A percentile compares a stretch with the other conserved stretches of the same genome.
Conservation (phyloP, 176 grass and related monocot species). For the Oryza officinalis region DNA sequence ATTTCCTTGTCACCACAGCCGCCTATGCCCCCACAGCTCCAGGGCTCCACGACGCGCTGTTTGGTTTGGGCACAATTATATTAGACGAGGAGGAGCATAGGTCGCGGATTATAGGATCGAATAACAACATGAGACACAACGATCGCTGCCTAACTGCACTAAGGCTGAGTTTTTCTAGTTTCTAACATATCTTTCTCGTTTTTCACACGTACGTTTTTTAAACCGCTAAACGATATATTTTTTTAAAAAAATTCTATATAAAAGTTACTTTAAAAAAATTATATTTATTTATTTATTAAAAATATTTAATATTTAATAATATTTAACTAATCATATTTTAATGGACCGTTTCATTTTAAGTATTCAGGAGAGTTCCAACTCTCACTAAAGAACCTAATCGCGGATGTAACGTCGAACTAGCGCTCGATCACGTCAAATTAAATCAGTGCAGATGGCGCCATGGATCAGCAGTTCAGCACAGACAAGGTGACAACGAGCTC, state of each 20-base stretch:
- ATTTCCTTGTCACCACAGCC: not conserved
- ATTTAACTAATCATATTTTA: too few relatives aligned
- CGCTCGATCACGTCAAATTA: not conserved
- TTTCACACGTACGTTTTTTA: too few relatives aligned
- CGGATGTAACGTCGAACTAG: not conserved
- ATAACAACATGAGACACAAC: not conserved
- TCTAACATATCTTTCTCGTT: too few relatives aligned
- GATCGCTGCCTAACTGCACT: not conserved
- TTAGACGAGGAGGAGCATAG: not conserved
- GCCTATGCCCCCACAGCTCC: not conserved
- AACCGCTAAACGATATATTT: too few relatives aligned
- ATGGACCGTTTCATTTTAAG: too few relatives aligned
- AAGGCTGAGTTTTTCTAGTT: too few relatives aligned
- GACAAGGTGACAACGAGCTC: not conserved
- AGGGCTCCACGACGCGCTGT: not conserved
- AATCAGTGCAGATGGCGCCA: slow-evolving; percentile 2
- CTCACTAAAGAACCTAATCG: too few relatives aligned
- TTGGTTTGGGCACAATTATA: not conserved
- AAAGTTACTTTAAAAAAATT: too few relatives aligned
- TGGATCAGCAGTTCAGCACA: not conserved
- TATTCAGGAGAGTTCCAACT: too few relatives aligned
- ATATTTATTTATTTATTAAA: too few relatives aligned
- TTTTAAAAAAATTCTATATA: too few relatives aligned
- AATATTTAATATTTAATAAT: too few relatives aligned
- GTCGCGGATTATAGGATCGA: not conserved